Evolutionary conservation across 495 filamentous ascomycete species (phyloP).

Genomic region (Daldinia bambusicola): DNA sequence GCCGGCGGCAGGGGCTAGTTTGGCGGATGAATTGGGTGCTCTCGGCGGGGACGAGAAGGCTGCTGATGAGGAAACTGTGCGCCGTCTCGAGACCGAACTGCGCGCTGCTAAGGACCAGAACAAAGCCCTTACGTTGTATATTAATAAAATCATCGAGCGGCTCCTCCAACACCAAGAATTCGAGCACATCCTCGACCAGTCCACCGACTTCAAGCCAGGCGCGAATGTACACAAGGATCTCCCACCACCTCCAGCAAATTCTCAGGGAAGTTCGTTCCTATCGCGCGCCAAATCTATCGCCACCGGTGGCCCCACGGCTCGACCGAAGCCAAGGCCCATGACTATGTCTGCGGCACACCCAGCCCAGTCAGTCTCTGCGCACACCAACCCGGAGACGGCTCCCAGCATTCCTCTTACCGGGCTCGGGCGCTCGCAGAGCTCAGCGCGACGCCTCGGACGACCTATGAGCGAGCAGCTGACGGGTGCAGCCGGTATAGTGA

Average conservation of each 20-base stretch:
- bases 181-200: conserved; percentile 88
- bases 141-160: conserved; percentile 97
- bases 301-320: conserved; percentile 50
- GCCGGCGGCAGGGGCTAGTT: conserved; percentile 65
- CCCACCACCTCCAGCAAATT: conserved; percentile 76
- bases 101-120: conserved; percentile 91
- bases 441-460: conserved; percentile 62
- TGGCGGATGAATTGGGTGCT: conserved; percentile 87
- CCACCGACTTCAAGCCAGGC: conserved; percentile 64
- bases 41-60: conserved; percentile 58
- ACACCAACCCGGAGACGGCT: conserved; percentile 79
- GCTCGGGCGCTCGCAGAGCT: conserved; percentile 71
- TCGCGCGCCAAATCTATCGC: conserved; percentile 83
- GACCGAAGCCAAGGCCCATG: conserved; percentile 64
- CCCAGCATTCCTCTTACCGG: conserved; percentile 75
- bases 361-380: conserved; percentile 46
- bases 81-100: conserved; percentile 80
- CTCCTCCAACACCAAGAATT: conserved; percentile 94
- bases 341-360: conserved; percentile 66
- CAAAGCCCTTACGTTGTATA: conserved; percentile 95
- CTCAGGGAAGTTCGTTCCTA: conserved; percentile 68
- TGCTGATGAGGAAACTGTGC: conserved; percentile 66
- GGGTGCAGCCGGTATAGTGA: conserved; percentile 75
- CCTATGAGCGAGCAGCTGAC: conserved; percentile 78
- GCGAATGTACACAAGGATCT: conserved; percentile 82